These are phyloP conservation scores for Chlorella vulgaris DNA, from an alignment of 139 green algal genomes.

Conservation along the genomic window DNA sequence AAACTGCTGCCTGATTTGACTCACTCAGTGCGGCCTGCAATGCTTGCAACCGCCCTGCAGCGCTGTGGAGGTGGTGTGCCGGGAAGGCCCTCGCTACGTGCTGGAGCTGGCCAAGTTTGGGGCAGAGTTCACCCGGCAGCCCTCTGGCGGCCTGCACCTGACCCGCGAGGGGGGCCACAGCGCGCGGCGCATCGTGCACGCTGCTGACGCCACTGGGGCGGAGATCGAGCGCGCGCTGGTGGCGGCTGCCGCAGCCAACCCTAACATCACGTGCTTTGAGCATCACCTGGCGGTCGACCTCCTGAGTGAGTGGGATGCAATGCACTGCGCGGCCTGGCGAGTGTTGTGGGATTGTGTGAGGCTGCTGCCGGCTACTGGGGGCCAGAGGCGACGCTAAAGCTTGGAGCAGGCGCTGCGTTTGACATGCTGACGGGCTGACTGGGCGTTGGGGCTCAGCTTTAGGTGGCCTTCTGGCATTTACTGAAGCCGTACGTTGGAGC, in stretches of 20 bases:
- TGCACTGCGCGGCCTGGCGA: no score
- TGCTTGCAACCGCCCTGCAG: no score
- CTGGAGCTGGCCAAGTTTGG: slow-evolving; percentile 90
- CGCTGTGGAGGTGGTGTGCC: slow-evolving; percentile 92
- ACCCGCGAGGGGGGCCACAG: slow-evolving; percentile 95
- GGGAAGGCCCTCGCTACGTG: slow-evolving; percentile 88
- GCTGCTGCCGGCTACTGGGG: neutral
- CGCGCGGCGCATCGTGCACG: slow-evolving; percentile 93
- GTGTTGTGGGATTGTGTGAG: neutral
- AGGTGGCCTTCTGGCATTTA: no score
- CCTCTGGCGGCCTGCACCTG: slow-evolving; percentile 86
- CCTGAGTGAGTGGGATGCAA: slow-evolving; percentile 48
- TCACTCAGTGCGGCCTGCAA: no score
- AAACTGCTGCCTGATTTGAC: neutral
- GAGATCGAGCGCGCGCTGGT: slow-evolving; percentile 96
- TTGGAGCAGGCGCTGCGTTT: no score
- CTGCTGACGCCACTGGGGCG: slow-evolving; percentile 89
- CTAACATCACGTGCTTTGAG: slow-evolving; percentile 88
- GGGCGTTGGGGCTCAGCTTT: no score
- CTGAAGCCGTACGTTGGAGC: no score
- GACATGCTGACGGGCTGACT: no score
- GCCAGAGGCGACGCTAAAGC: no score
- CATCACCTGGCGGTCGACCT: slow-evolving; percentile 78
- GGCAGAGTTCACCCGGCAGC: slow-evolving; percentile 81
- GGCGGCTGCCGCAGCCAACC: slow-evolving; percentile 57